Evolutionary conservation across 2,329 filamentous ascomycete species (phyloP).

Genomic region (Atkinsonella texensis): DNA sequence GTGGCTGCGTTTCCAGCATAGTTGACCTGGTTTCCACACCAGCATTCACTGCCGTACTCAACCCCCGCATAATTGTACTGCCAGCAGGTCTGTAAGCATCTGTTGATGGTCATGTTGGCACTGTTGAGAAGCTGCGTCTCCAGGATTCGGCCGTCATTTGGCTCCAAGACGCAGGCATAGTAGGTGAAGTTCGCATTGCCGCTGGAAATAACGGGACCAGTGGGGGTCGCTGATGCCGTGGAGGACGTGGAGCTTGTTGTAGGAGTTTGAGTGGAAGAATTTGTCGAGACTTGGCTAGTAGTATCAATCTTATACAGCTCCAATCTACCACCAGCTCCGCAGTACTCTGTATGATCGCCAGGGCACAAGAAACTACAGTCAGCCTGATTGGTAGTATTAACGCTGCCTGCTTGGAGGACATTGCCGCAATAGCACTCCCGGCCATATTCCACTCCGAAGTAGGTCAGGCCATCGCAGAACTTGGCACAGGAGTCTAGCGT

Average conservation of each 20-base stretch:
- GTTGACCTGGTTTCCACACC: slow-evolving; percentile 22
- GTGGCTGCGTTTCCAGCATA: slow-evolving; percentile 13
- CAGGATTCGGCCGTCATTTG: slow-evolving; percentile 20
- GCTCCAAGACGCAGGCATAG: slow-evolving; percentile 24
- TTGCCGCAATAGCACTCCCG: slow-evolving; percentile 27
- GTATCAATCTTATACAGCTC: slow-evolving; percentile 22
- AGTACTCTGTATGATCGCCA: slow-evolving; percentile 19
- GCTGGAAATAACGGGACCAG: slow-evolving; percentile 16
- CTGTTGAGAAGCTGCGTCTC: slow-evolving; percentile 18
- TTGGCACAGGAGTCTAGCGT: slow-evolving; percentile 22
- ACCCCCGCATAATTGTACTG: slow-evolving; percentile 24
- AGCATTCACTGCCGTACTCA: slow-evolving; percentile 27
- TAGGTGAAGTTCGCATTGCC: slow-evolving; percentile 27
- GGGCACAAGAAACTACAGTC: slow-evolving; percentile 24
- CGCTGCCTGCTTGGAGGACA: slow-evolving; percentile 16
- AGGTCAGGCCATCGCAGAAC: slow-evolving; percentile 21
- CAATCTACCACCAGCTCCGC: slow-evolving; percentile 19
- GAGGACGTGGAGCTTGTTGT: not conserved
- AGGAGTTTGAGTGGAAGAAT: not conserved
- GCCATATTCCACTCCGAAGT: slow-evolving; percentile 26
- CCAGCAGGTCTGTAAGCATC: slow-evolving; percentile 21
- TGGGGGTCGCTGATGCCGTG: slow-evolving; percentile 12
- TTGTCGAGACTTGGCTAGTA: slow-evolving; percentile 8
- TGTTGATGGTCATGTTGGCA: slow-evolving; percentile 21
- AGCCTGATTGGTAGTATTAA: slow-evolving; percentile 16